Evolutionary conservation across 2,329 filamentous ascomycete genomes (phyloP), one percentile per base, ranked within the genome.

Genomic region (Alternaria sp.): DNA sequence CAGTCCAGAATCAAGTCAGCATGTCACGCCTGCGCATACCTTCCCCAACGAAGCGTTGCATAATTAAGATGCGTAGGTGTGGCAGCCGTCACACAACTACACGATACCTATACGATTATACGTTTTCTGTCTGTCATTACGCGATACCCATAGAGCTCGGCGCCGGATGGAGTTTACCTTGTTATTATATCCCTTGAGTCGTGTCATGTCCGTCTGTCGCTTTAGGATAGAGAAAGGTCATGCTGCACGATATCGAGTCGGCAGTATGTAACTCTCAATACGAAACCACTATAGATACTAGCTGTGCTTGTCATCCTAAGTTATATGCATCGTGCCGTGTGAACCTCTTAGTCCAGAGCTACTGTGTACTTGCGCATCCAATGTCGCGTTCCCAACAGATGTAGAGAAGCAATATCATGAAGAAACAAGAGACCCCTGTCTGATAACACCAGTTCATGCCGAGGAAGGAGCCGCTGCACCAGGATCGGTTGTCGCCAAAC

Each of bases 1-100:
- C 59, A 78, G 76, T n/a, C 76, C 77, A 1, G 75, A 79, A 62
- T 73, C 68, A 20, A 78, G 75, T 40, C 74, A 78, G 69, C 74
- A 78, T 52, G 74, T 78, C 57, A 78, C 71, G 38, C 77, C 77
- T 12, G 62, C 71, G 11, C 66, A 61, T 10, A 79, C 75, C 41
- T 75, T 78, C 55, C 76, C 76, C 12, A 59, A 66, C 16, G 71
- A 77, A 54, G 68, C 62, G 16, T 52, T 73, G 57, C 67, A 69
- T 54, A 59, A 66, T 54, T 60, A 48, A 4, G 57, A 66, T 43
- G 57, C 65, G 36, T 69, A 65, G 22, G 20, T 14, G 18, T 28
- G 16, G 5, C 7, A 9, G 30, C 30, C n/a, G 3, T n/a, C 25
- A 27, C 18, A 32, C 18, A n/a, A 43, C 4, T 16, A 16, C 30